Base-by-base conservation (phyloP, 2,329 filamentous ascomycete genomes). In the Trichoderma oligosporum region DNA sequence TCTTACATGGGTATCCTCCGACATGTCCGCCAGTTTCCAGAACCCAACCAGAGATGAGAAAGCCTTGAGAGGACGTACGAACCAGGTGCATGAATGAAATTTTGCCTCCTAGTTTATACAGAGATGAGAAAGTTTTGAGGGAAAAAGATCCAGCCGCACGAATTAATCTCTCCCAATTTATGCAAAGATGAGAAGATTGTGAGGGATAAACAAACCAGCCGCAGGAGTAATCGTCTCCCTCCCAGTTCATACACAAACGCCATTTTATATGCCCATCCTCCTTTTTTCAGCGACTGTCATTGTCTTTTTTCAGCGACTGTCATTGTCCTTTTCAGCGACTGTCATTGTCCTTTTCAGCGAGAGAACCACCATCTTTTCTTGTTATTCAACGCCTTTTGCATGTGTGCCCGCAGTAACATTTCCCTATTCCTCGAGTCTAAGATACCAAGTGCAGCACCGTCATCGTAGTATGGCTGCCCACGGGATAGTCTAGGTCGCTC, bases 351-450 rank as follows among this genome's bases (percentile, higher is more conserved):
- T 22, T 39, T 27, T 29, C n/a, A 60, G 46, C 54, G 54, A n/a
- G 54, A 49, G 25, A 54, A 62, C 33, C 65, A 64, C 66, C 66
- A 72, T 63, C 70, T 68, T 60, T 65, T 70, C 63, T 70, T 73
- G 62, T 70, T 63, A 22, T 62, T 62, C 25, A 64, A 68, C 58
- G 66, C 68, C 71, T 80, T 81, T 64, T 78, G 74, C 72, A 75
- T 71, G 63, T 81, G 78, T 56, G 81, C 74, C 49, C 79, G 71
- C 44, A 80, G 72, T 60, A 83, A 65, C 71, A 79, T 76, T 70
- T 83, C 81, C 14, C 80, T 74, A 67, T 81, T 81, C 56, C 78
- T 73, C 20, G 78, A 75, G 61, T 83, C 80, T 8, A 83, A 68
- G 14, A 83, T 68, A 8, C 76, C 76, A 22, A 78, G 73, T 20